A percentile compares a stretch with the other conserved stretches of the same genome.
phyloP scores from a whole-genome alignment of 257 asterid genomes.

The Fraxinus quadrangulata region DNA sequence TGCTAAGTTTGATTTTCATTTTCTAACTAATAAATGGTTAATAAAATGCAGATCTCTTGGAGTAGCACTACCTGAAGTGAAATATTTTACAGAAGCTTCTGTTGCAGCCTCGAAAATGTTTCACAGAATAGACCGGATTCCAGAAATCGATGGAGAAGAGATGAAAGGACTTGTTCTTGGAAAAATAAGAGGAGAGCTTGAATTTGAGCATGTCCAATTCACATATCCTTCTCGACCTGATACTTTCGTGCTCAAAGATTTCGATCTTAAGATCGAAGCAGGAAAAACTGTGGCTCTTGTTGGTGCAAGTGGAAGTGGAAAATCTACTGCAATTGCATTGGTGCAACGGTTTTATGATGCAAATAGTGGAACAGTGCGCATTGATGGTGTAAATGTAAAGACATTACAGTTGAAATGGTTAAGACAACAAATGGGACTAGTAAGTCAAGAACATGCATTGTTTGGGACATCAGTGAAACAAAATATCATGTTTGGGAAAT shows the following conservation, averaged over 20 bases:
- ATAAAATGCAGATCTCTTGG: conserved; percentile 68
- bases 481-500: conserved; percentile 73
- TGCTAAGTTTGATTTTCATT: background rate
- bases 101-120: conserved; percentile 74
- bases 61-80: conserved; percentile 78
- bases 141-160: conserved; percentile 62
- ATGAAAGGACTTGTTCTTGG: conserved; percentile 44
- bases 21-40: background rate
- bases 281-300: conserved; percentile 84
- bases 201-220: conserved; percentile 59
- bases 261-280: conserved; percentile 64
- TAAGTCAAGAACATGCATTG: conserved; percentile 86
- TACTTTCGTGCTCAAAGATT: conserved; percentile 52
- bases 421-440: conserved; percentile 79
- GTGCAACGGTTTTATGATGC: conserved; percentile 79
- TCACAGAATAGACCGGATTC: conserved; percentile 61
- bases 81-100: conserved; percentile 77
- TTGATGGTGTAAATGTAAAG: conserved; percentile 69
- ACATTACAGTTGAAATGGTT: conserved; percentile 69
- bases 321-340: conserved; percentile 74
- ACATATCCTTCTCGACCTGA: conserved; percentile 75
- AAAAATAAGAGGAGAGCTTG: conserved; percentile 61
- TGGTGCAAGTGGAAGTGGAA: conserved; percentile 92
- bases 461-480: conserved; percentile 78
- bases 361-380: conserved; percentile 46